Base-by-base conservation (phyloP, 2,329 filamentous ascomycete genomes). In the Hypocrella siamensis region DNA sequence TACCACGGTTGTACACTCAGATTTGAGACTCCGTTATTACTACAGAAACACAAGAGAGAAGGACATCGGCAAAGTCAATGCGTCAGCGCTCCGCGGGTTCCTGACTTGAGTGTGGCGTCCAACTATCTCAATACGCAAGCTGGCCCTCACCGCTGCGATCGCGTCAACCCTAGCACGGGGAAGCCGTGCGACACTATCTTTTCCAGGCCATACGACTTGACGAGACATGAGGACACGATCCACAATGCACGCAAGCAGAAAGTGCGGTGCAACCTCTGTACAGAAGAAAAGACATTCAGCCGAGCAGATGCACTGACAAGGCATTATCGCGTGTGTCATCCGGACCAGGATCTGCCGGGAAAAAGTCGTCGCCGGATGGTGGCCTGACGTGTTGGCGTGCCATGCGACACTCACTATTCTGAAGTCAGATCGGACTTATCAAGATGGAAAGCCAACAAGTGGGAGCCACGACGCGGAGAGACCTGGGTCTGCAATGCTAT, bases 1-100 rank as follows among this genome's bases (percentile, higher is more conserved):
- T 93, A 93, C 46, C 85, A 93, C 46, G 84, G 85, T 9, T 96
- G 90, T 50, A 77, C 76, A 1, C 64, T 79, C 42, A 79, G 90
- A 32, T 98, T 98, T 48, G 83, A 93, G 43, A 84, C 84, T 2
- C 84, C 85, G 4, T 67, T 75, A 7, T 75, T 86, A 42, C 66
- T 98, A 4, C 86, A 96, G 52, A 90, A 90, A 58, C 90, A 98
- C 61, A 94, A 94, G 63, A 75, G 86, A 17, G 90, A 98, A 50
- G 82, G 78, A 5, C 90, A 98, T 52, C 74, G 88, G 30, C 79
- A 83, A 43, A 73, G 70, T n/a, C 75, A 65, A 45, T 67, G 56
- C 34, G 31, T 54, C 2, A 43, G 40, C 3, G 38, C 36, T 16
- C 36, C 45, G 8, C 43, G 46, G 14, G 42, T 41, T 19, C 47